A percentile compares a stretch with the other conserved stretches of the same genome.
Evolutionary conservation across 2,329 filamentous ascomycete genomes (phyloP).

Genomic region (Exophiala sp.): DNA sequence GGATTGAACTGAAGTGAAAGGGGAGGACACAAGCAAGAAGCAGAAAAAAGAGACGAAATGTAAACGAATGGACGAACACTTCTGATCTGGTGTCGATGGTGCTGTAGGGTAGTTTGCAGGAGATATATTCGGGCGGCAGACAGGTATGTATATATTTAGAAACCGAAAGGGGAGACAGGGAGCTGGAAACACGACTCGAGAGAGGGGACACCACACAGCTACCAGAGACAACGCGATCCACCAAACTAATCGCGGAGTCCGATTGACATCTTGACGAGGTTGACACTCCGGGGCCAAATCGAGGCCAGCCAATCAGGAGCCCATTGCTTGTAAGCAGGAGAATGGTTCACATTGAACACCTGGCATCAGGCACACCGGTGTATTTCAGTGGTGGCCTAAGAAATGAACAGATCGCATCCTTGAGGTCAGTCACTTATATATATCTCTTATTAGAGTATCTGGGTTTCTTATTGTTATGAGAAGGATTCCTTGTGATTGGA

Average conservation of each 20-base stretch:
- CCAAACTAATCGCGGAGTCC: conserved; percentile 22
- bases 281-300: neutral
- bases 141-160: conserved; percentile 2
- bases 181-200: neutral
- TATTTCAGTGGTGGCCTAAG: too few relatives aligned
- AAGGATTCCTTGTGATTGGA: too few relatives aligned
- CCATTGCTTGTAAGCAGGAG: neutral
- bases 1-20: neutral
- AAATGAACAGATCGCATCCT: too few relatives aligned
- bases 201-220: neutral
- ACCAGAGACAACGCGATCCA: neutral
- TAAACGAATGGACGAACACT: conserved; percentile 1
- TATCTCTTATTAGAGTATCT: too few relatives aligned
- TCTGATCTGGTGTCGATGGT: neutral
- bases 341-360: neutral
- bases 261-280: conserved; percentile 4
- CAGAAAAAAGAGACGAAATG: neutral
- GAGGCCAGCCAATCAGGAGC: neutral
- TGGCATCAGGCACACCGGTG: neutral
- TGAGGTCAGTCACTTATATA: too few relatives aligned
- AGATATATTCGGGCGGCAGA: neutral
- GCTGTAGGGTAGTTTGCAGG: neutral
- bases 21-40: neutral
- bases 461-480: too few relatives aligned
- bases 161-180: conserved; percentile 8